A percentile compares a stretch with the other conserved stretches of the same genome.
These are phyloP conservation scores for Mycena venus DNA, from an alignment of 768 basidiomycete species.

Conservation along the genomic window DNA sequence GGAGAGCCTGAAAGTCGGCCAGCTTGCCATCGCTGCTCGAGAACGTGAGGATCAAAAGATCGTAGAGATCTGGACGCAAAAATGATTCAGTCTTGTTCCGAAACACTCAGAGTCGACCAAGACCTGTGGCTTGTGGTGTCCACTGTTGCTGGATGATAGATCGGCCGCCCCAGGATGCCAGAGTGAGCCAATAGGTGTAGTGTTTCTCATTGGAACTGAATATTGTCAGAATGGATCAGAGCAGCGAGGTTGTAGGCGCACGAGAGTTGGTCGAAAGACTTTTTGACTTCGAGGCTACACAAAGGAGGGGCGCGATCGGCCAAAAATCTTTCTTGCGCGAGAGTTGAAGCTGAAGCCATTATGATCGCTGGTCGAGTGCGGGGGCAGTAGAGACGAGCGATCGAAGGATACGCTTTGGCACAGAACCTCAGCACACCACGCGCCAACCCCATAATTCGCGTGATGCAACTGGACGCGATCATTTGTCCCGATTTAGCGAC, in stretches of 20 bases:
- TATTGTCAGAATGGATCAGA: background rate
- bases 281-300: conserved; percentile 76
- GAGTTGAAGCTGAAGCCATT: conserved; percentile 32
- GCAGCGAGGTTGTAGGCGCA: conserved; percentile 36
- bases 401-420: background rate
- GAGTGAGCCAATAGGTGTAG: conserved; percentile 79
- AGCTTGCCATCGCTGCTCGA: conserved; percentile 67
- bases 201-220: conserved; percentile 79
- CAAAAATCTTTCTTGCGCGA: conserved; percentile 72
- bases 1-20: conserved; percentile 67
- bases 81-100: conserved; percentile 21
- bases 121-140: conserved; percentile 72
- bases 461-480: background rate
- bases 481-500: background rate
- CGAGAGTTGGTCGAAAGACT: conserved; percentile 80
- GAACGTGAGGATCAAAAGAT: conserved; percentile 79
- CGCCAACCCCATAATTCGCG: background rate
- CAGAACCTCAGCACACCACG: background rate
- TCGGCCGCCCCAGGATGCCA: conserved; percentile 88
- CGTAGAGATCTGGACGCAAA: conserved; percentile 68
- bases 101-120: background rate
- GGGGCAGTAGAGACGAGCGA: background rate
- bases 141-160: conserved; percentile 89
- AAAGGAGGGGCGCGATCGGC: conserved; percentile 85
- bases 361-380: background rate